A percentile compares a stretch with the other conserved stretches of the same genome.
Evolutionary conservation across 768 basidiomycete genomes (phyloP).

Genomic region (Saitozyma podzolica): DNA sequence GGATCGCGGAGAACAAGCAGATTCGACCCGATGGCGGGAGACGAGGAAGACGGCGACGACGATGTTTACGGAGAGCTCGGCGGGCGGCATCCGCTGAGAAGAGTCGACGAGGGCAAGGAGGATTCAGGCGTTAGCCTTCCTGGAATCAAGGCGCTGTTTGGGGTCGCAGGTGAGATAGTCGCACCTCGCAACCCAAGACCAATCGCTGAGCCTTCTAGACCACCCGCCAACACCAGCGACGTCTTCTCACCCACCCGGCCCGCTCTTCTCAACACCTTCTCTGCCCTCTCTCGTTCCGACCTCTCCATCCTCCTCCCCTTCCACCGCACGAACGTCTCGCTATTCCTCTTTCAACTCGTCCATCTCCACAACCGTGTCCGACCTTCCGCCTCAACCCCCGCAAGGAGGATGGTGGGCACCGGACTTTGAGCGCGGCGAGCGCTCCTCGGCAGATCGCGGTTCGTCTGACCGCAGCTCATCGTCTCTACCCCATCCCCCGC

Average conservation of each 20-base stretch:
- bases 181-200: not conserved
- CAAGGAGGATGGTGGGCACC: constrained; percentile 42
- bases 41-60: constrained; percentile 28
- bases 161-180: constrained; percentile 27
- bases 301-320: constrained; percentile 39
- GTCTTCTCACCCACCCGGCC: not conserved
- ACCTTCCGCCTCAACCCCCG: constrained; percentile 2
- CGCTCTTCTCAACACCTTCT: constrained; percentile 25
- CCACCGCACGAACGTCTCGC: constrained; percentile 32
- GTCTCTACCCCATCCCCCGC: constrained; percentile 2
- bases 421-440: constrained; percentile 17
- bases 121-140: constrained; percentile 34
- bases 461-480: constrained; percentile 3
- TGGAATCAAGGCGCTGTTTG: constrained; percentile 45
- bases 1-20: constrained; percentile 24
- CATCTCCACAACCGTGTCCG: constrained; percentile 16
- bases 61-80: constrained; percentile 42
- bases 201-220: not conserved
- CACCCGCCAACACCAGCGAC: constrained; percentile 19
- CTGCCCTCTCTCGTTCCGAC: constrained; percentile 32
- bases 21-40: constrained; percentile 41
- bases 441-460: not conserved
- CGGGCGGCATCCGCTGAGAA: constrained; percentile 31
- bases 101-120: constrained; percentile 28
- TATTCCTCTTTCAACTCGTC: constrained; percentile 35